phyloP scores from a whole-genome alignment of 345 rosid species.

The Eucalyptus leucophloia region DNA sequence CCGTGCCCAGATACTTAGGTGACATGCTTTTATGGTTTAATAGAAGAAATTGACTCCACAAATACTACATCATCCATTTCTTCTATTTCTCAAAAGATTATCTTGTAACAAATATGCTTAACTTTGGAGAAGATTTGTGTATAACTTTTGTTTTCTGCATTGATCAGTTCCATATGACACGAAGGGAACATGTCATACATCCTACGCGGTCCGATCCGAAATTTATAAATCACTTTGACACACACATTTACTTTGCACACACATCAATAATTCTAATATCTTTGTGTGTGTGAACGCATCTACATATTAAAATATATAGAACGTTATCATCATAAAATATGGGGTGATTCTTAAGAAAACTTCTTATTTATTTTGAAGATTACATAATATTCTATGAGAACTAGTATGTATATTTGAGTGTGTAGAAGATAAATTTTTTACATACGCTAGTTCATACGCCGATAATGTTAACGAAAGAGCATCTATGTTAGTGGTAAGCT shows the following conservation, averaged over 20 bases:
- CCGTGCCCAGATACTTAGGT: not conserved
- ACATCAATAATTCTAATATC: not conserved
- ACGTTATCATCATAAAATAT: no score
- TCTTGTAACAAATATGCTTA: not conserved
- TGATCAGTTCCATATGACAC: not conserved
- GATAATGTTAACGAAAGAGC: not conserved
- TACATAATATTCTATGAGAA: not conserved
- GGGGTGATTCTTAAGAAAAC: not conserved
- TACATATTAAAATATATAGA: not conserved
- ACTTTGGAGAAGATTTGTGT: not conserved
- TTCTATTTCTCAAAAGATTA: not conserved
- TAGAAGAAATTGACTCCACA: not conserved
- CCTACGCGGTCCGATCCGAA: not conserved
- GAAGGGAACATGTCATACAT: not conserved
- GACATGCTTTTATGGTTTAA: not conserved
- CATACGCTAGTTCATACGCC: not conserved
- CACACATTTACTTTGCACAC: not conserved
- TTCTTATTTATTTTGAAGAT: not conserved
- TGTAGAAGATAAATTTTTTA: not conserved
- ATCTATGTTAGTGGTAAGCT: not conserved
- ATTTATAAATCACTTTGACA: not conserved
- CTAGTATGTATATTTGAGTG: not conserved
- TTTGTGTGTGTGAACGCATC: not conserved
- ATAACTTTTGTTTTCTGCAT: not conserved
- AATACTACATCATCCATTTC: not conserved